Evolutionary conservation across 306 rosid species (phyloP), one percentile per base, ranked within the genome.

Genomic region (Sechiopsis laciniata): DNA sequence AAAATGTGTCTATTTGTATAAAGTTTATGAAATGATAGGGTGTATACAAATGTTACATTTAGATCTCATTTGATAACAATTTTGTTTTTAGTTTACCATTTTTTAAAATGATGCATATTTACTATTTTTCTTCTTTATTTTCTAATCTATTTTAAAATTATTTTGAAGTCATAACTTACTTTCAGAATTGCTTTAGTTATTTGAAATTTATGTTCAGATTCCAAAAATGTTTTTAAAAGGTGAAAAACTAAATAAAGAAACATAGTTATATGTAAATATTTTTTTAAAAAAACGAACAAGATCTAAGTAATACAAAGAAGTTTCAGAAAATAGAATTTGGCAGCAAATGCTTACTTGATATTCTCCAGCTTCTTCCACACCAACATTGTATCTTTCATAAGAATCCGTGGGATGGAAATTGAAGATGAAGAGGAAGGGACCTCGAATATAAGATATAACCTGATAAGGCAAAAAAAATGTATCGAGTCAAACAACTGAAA

Each of bases 351-450:
- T 69, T 82, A 94, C 98, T 78, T 85, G 89, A 84, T 94, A 94
- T 56, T 90, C 98, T 78, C 98, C 98, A 60, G 98, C 98, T 80
- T 94, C 98, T 77, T 94, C 98, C 68, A 89, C 96, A 15, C 97
- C 97, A 54, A 94, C 79, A 20, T 67, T 56, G 71, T 90, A 90
- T 74, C 83, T 81, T 72, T 84, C 85, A 45, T 87, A 86, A 57
- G 92, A 87, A 72, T 90, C 84, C 59, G 88, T 80, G 42, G 98
- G 98, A 82, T 94, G 98, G 79, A 94, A 90, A 80, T 94, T 94
- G 82, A 86, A 89, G 81, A 89, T 16, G 79, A 94, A 86, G 75
- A 94, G 87, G 83, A 89, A 78, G 80, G 96, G 97, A 66, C 98
- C 98, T 84, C 97, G 86, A 73, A 77, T 73, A 80, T 80, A 94